Evolutionary conservation across 2,329 filamentous ascomycete genomes (phyloP).

Genomic region (Aspergillus aculeatinus): DNA sequence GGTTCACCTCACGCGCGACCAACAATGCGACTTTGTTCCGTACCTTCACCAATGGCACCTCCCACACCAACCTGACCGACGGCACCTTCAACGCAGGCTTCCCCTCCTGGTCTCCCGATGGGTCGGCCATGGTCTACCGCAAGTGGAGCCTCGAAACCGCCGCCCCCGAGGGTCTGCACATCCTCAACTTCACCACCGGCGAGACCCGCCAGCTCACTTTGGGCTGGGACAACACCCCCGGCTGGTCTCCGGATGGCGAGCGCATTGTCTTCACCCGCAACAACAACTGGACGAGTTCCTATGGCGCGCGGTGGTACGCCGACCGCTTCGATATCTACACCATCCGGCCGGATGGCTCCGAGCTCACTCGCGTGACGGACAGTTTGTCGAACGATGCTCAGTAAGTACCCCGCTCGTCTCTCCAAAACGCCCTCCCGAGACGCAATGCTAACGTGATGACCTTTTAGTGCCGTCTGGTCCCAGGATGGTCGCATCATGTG

Average conservation of each 20-base stretch:
- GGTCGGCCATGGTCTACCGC: conserved; percentile 39
- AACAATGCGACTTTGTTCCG: background rate
- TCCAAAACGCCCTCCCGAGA: background rate
- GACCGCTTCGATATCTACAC: conserved; percentile 42
- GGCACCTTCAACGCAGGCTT: conserved; percentile 41
- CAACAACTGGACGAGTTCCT: conserved; percentile 27
- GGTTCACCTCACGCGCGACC: conserved; percentile 39
- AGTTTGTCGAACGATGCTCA: conserved; percentile 46
- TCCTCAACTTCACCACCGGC: conserved; percentile 28
- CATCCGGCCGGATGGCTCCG: conserved; percentile 43
- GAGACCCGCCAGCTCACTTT: conserved; percentile 36
- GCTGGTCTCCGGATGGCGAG: conserved; percentile 42
- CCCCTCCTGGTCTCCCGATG: conserved; percentile 41
- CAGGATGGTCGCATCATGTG: conserved; percentile 45
- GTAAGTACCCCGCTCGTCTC: background rate
- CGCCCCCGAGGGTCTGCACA: conserved; percentile 31
- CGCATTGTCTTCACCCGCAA: conserved; percentile 43
- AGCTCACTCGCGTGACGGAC: conserved; percentile 34
- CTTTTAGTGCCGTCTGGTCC: conserved; percentile 41
- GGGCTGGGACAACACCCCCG: conserved; percentile 42
- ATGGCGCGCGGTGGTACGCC: conserved; percentile 3
- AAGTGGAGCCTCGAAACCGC: conserved; percentile 26
- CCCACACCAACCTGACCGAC: conserved; percentile 35
- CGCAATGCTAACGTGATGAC: background rate
- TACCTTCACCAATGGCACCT: conserved; percentile 19